Conservation (phyloP, 495 filamentous ascomycete genomes). For the Lepraria neglecta region DNA sequence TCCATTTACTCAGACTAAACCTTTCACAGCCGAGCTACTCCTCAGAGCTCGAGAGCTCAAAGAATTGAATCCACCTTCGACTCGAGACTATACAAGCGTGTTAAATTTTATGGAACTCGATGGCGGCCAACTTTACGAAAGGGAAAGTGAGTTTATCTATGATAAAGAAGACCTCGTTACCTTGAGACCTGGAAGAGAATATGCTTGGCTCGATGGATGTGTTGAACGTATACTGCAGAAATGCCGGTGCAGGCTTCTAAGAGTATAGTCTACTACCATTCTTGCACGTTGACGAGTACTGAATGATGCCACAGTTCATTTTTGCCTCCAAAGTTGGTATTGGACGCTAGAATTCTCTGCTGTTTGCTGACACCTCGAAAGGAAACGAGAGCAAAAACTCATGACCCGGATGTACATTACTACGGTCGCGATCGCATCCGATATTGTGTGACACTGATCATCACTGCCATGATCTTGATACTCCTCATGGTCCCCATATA, state of each 20-base stretch:
- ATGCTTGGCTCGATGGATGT: constrained; percentile 36
- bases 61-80: constrained; percentile 32
- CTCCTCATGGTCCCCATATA: constrained; percentile 40
- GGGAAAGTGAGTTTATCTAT: constrained; percentile 33
- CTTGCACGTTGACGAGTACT: too few species aligned
- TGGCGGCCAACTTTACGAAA: constrained; percentile 27
- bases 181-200: constrained; percentile 35
- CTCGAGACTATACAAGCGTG: constrained; percentile 36
- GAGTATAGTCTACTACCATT: too few species aligned
- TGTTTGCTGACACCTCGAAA: too few species aligned
- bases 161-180: constrained; percentile 40
- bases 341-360: too few species aligned
- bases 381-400: constrained; percentile 34
- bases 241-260: constrained; percentile 26
- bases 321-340: too few species aligned
- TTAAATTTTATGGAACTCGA: constrained; percentile 33
- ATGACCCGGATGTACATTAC: constrained; percentile 33
- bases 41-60: constrained; percentile 34
- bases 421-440: constrained; percentile 34
- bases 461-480: constrained; percentile 34
- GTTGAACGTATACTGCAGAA: constrained; percentile 32
- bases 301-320: too few species aligned
- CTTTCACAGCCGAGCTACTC: too few species aligned
- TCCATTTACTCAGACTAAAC: too few species aligned
- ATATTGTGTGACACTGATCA: constrained; percentile 35